A percentile compares a stretch with the other conserved stretches of the same genome.
These are phyloP conservation scores for Furculomyces boomerangus DNA, from an alignment of 371 early-diverging fungal genomes.

Conservation along the genomic window DNA sequence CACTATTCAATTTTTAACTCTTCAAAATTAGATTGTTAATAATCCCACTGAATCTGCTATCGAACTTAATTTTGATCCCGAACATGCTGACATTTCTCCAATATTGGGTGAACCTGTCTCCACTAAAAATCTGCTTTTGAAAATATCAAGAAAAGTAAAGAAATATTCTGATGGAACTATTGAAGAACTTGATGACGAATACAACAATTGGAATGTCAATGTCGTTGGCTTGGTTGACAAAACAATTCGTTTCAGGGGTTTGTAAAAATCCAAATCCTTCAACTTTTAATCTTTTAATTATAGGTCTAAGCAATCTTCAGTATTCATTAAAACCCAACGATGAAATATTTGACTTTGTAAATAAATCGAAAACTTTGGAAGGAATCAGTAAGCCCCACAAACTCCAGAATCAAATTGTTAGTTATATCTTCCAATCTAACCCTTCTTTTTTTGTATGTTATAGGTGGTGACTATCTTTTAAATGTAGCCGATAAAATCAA, in stretches of 20 bases:
- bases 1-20: background rate
- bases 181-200: background rate
- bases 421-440: no score
- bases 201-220: constrained; percentile 5
- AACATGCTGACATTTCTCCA: constrained; percentile 30
- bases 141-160: constrained; percentile 23
- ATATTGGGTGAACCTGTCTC: constrained; percentile 29
- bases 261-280: background rate
- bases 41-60: constrained; percentile 9
- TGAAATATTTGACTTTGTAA: background rate
- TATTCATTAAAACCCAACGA: background rate
- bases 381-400: no score
- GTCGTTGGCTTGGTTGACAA: constrained; percentile 15
- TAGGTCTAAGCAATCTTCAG: background rate
- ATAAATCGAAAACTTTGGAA: background rate
- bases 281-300: background rate
- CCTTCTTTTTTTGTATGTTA: no score
- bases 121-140: constrained; percentile 32
- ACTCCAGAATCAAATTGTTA: no score
- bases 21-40: background rate
- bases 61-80: constrained; percentile 29
- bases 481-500: no score
- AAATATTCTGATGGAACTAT: constrained; percentile 1
- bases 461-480: no score
- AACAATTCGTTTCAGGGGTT: constrained; percentile 19